phyloP scores from a whole-genome alignment of 768 basidiomycete species.

The Hebeloma cylindrosporum region DNA sequence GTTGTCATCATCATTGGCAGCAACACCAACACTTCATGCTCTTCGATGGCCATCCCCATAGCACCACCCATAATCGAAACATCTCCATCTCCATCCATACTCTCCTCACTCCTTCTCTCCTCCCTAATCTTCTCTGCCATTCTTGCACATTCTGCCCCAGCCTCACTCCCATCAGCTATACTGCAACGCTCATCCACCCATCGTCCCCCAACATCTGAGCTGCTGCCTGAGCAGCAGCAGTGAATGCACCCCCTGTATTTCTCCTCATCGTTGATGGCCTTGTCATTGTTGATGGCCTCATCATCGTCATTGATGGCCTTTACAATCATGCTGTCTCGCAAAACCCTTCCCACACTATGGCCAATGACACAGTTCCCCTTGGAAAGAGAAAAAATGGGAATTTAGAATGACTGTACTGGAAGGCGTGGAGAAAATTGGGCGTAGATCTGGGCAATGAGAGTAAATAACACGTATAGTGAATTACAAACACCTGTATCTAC shows the following conservation, averaged over 20 bases:
- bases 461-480: too few relatives aligned
- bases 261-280: conserved; percentile 90
- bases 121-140: conserved; percentile 18
- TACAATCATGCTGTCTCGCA: conserved; percentile 94
- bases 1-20: conserved; percentile 8
- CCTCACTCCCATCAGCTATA: conserved; percentile 55
- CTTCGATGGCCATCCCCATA: conserved; percentile 2
- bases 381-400: too few relatives aligned
- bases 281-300: conserved; percentile 89
- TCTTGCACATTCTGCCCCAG: conserved; percentile 29
- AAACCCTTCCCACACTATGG: conserved; percentile 94
- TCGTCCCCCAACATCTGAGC: too few relatives aligned
- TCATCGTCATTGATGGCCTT: conserved; percentile 92
- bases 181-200: too few relatives aligned
- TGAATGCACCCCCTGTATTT: conserved; percentile 94
- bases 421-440: too few relatives aligned
- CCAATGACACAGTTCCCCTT: conserved; percentile 94
- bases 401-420: too few relatives aligned
- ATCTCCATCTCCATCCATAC: not conserved
- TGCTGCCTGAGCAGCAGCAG: too few relatives aligned
- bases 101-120: not conserved
- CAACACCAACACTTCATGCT: not conserved
- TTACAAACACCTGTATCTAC: too few relatives aligned
- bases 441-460: too few relatives aligned
- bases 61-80: not conserved